Evolutionary conservation across 2,329 filamentous ascomycete genomes (phyloP), one percentile per base, ranked within the genome.

Genomic region (Pseudogymnoascus sp.): DNA sequence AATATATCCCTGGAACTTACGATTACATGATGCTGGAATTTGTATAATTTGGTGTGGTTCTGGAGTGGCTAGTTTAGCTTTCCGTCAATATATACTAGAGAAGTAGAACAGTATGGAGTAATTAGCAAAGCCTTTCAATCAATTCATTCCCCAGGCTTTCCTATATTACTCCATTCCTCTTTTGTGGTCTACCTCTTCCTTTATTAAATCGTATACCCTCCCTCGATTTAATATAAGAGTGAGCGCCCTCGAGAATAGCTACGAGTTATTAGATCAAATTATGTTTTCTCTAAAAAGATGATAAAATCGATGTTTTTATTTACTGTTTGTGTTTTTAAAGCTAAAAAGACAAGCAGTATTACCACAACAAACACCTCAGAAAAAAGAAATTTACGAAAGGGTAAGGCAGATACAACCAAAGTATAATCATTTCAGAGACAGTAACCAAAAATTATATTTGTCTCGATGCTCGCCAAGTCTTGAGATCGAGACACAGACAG

Each of bases 1-100:
- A 70, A 75, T 35, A 53, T 60, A 53, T 23, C 60, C 4, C 2
- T 33, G 5, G 4, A 7, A n/a, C 10, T 10, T 11, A n/a, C 16
- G 14, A 11, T 16, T 16, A 2, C 25, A 53, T 18, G 8, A 33
- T 8, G 28, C 16, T 8, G 16, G 25, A 3, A 14, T 18, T 33
- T 56, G 50, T 56, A 33, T 28, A 33, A 33, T 56, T 33, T n/a
- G n/a, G 11, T n/a, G 4, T n/a, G 28, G 28, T 33, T 53, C n/a
- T 14, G n/a, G 47, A 33, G 12, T 12, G 25, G 25, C 4, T 18
- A 18, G n/a, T 10, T 28, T 21, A 14, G n/a, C 50, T 33, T 33
- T 33, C 8, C n/a, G 28, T 33, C 10, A 33, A 12, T 21, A 33
- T 31, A 33, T 18, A 21, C 7, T 8, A 33, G n/a, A 33, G 18